Conservation (phyloP, 371 early-diverging fungal genomes). For the Mucor sp. region DNA sequence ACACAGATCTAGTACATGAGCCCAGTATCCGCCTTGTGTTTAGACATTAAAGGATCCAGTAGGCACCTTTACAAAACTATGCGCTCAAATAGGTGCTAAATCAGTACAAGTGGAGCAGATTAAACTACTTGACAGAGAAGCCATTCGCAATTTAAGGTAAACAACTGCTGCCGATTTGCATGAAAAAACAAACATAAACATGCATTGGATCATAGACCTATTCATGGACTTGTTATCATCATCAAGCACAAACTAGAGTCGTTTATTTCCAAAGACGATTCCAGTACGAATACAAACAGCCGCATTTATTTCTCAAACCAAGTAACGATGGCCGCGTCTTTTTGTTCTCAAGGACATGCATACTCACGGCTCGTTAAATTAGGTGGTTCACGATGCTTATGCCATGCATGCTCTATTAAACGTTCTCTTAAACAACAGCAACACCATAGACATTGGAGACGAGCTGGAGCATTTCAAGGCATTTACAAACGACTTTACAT, state of each 20-base stretch:
- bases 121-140: conserved; percentile 4
- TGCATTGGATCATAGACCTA: conserved; percentile 14
- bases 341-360: too few species aligned
- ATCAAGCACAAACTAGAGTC: conserved; percentile 6
- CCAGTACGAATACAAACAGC: neutral
- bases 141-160: conserved; percentile 17
- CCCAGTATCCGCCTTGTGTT: neutral
- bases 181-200: conserved; percentile 7
- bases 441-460: conserved; percentile 32
- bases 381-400: conserved; percentile 26
- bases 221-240: conserved; percentile 23
- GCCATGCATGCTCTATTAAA: conserved; percentile 86
- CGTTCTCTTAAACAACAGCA: conserved; percentile 58
- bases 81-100: conserved; percentile 22
- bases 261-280: neutral
- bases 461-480: conserved; percentile 39
- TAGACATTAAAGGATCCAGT: neutral
- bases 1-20: neutral
- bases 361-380: neutral
- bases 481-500: conserved; percentile 30
- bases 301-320: conserved; percentile 25
- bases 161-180: neutral
- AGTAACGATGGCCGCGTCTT: conserved; percentile 6
- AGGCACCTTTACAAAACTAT: conserved; percentile 23
- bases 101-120: conserved; percentile 24